phyloP scores from a whole-genome alignment of 352 stramenopile genomes.

The Globisporangium parvum region DNA sequence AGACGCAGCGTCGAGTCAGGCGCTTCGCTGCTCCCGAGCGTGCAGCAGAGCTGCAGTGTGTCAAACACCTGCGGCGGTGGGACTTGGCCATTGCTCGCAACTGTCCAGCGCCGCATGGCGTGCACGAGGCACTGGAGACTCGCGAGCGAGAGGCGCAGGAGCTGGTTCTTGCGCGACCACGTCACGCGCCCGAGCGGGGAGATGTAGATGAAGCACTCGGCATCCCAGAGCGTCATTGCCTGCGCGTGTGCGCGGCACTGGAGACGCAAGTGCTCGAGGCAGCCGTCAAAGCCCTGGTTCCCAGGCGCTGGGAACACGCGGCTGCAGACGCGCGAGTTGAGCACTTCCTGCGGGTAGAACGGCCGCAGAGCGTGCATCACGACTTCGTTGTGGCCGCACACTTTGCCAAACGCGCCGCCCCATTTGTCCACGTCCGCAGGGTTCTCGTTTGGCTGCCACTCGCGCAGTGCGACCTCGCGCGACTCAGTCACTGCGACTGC shows the following conservation, averaged over 20 bases:
- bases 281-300: conserved; percentile 87
- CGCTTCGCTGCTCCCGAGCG: conserved; percentile 30
- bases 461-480: conserved; percentile 17
- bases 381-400: conserved; percentile 88
- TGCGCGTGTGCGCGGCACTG: conserved; percentile 29
- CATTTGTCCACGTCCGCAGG: conserved; percentile 63
- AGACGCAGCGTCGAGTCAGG: not conserved
- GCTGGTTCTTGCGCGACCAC: conserved; percentile 53
- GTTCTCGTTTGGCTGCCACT: conserved; percentile 73
- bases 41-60: conserved; percentile 48
- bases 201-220: conserved; percentile 73
- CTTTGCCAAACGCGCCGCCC: conserved; percentile 82
- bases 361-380: conserved; percentile 79
- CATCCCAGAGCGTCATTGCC: conserved; percentile 84
- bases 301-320: conserved; percentile 68
- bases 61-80: conserved; percentile 30
- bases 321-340: conserved; percentile 87
- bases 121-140: conserved; percentile 52
- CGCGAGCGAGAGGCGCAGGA: conserved; percentile 55
- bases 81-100: conserved; percentile 24
- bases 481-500: not conserved
- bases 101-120: conserved; percentile 46
- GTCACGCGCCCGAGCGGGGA: conserved; percentile 34
- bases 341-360: conserved; percentile 83
- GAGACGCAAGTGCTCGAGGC: conserved; percentile 80